These are phyloP conservation scores for Neurospora sublineolata DNA, from an alignment of 495 filamentous ascomycete species.

Conservation along the genomic window DNA sequence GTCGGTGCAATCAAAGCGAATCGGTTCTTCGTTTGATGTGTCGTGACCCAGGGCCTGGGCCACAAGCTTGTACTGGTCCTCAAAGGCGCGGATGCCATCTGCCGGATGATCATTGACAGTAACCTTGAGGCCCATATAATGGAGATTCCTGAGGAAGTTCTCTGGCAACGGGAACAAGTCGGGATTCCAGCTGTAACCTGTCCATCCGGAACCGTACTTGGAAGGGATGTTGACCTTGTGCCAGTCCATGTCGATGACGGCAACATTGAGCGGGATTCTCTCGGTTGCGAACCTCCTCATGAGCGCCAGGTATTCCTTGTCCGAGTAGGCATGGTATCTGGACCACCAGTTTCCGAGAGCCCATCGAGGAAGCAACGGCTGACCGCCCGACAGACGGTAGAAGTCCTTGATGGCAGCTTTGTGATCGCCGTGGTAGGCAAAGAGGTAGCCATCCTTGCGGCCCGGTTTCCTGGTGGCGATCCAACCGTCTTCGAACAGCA, in stretches of 20 bases:
- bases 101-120: constrained; percentile 48
- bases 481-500: constrained; percentile 44
- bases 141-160: constrained; percentile 33
- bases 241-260: constrained; percentile 54
- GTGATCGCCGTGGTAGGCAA: constrained; percentile 44
- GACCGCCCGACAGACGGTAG: constrained; percentile 42
- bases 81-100: constrained; percentile 39
- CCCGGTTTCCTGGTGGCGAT: constrained; percentile 31
- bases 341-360: constrained; percentile 55
- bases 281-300: constrained; percentile 38
- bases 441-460: constrained; percentile 46
- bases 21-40: constrained; percentile 32
- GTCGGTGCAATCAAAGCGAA: constrained; percentile 42
- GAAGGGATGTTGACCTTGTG: constrained; percentile 32
- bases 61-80: constrained; percentile 42
- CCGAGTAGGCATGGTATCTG: constrained; percentile 42
- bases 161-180: constrained; percentile 42
- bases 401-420: constrained; percentile 42
- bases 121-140: constrained; percentile 31
- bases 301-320: constrained; percentile 39
- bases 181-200: constrained; percentile 50
- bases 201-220: constrained; percentile 40
- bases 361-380: constrained; percentile 45
- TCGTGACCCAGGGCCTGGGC: constrained; percentile 36
- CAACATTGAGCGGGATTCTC: constrained; percentile 42